Base-by-base conservation (phyloP, 108 stramenopile species). In the Cyclotella choctawhatcheeana region DNA sequence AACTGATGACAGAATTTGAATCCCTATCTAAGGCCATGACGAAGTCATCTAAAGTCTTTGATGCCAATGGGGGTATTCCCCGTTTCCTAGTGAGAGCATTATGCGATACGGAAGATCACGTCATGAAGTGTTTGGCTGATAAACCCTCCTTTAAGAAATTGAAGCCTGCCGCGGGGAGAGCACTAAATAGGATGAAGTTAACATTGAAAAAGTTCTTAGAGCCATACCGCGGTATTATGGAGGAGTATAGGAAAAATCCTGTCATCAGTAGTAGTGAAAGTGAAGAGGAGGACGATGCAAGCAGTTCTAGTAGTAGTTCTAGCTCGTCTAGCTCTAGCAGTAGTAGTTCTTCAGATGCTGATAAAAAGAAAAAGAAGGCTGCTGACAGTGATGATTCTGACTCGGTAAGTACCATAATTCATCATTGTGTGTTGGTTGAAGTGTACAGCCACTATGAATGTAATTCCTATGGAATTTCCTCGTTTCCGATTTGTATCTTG, bases 151-250 rank as follows among this genome's bases (percentile, higher is more conserved):
- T 97, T 32, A 96, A 97, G 80, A 97, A 94, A 81, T 83, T 99
- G 50, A 92, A 85, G 85, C 87, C 93, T 13, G 85, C 89, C 22
- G 93, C 96, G 74, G 93, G 93, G 13, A 86, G 96, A 50, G 92
- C 96, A 34, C 83, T 97, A 67, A 98, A 98, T 76, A 79, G 95
- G 17, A 97, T 99, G 97, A 97, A 97, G 84, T 82, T 98, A 56
- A 88, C 77, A 47, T 62, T 97, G 62, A 84, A 92, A 53, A 97
- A 97, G 88, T 91, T 97, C 81, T 96, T 92, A 88, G 97, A 97
- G 64, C 77, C 79, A 16, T 97, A 86, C 69, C 55, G 59, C 16
- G 83, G 67, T 17, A 85, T 95, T 64, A 95, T 95, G 85, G 75
- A 91, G 44, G 86, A 87, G 47, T 95, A 91, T 67, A 71, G 91